Evolutionary conservation across 768 basidiomycete genomes (phyloP).

Genomic region (Crepidotus variabilis): DNA sequence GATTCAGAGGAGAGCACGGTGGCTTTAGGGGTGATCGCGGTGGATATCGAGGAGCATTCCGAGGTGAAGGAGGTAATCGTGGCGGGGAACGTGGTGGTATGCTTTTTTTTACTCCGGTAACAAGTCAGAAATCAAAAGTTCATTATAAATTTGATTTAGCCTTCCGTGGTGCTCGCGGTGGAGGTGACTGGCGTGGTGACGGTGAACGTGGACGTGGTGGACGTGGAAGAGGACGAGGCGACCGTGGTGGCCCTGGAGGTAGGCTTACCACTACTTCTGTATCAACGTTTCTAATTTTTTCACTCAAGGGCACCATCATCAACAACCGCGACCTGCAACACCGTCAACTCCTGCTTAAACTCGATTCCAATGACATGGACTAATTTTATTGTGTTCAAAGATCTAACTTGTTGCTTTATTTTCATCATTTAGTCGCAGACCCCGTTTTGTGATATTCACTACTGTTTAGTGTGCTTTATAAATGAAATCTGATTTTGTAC

Average conservation of each 20-base stretch:
- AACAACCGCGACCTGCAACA: conserved; percentile 13
- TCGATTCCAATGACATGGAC: background rate
- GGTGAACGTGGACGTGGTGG: conserved; percentile 12
- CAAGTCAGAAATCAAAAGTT: background rate
- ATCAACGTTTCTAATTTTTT: background rate
- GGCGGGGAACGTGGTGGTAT: conserved; percentile 13
- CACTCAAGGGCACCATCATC: background rate
- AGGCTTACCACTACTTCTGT: background rate
- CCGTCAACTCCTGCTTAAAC: conserved; percentile 15
- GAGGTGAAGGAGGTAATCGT: conserved; percentile 9
- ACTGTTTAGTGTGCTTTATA: no score
- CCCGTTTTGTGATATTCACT: background rate
- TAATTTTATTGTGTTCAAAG: background rate
- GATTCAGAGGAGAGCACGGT: conserved; percentile 28
- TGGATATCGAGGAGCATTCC: conserved; percentile 16
- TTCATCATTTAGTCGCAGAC: background rate
- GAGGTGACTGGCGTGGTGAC: conserved; percentile 47
- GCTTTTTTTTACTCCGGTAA: conserved; percentile 1
- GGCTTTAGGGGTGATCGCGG: conserved; percentile 20
- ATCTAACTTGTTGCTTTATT: background rate
- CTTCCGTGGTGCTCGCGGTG: conserved; percentile 29
- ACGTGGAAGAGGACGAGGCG: conserved; percentile 17
- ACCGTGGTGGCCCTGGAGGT: conserved; percentile 18
- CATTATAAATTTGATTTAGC: conserved; percentile 16
- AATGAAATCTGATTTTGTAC: no score